These are phyloP conservation scores for Austroboletus olivaceoglutinosus DNA, from an alignment of 1,284 basidiomycete genomes.

Conservation along the genomic window DNA sequence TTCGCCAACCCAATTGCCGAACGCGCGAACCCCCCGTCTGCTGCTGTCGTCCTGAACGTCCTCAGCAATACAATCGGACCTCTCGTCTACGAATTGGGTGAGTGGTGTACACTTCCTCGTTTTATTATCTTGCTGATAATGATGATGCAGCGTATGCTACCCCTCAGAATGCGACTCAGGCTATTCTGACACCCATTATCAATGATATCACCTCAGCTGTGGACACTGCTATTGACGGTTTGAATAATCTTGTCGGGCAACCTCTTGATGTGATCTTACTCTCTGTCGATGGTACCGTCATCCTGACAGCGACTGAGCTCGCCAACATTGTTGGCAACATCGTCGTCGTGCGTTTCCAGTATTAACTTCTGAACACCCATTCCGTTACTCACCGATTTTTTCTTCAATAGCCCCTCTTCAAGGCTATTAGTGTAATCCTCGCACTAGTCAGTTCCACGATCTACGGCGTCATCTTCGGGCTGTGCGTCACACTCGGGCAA, in stretches of 20 bases:
- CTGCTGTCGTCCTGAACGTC: slow-evolving; percentile 2
- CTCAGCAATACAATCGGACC: slow-evolving; percentile 8
- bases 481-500: slow-evolving; percentile 6
- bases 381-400: neutral
- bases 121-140: neutral
- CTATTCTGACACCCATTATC: slow-evolving; percentile 4
- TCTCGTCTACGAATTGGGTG: slow-evolving; percentile 10
- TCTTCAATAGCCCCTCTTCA: slow-evolving; percentile 12
- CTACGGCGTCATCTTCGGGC: neutral
- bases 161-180: slow-evolving; percentile 14
- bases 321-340: slow-evolving; percentile 3
- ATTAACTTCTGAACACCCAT: neutral
- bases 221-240: neutral
- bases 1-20: slow-evolving; percentile 12
- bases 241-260: slow-evolving; percentile 9
- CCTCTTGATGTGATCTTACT: slow-evolving; percentile 2
- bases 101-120: neutral
- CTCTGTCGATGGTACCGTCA: slow-evolving; percentile 9
- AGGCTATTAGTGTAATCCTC: slow-evolving; percentile 2
- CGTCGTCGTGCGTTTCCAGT: slow-evolving; percentile 7
- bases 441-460: slow-evolving; percentile 5
- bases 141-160: slow-evolving; percentile 10
- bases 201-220: slow-evolving; percentile 7
- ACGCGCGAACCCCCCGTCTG: slow-evolving; percentile 4
- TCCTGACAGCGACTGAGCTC: slow-evolving; percentile 6